Evolutionary conservation across 1,139 yeast species (phyloP), one percentile per base, ranked within the genome.

Genomic region (Spathaspora sp.): DNA sequence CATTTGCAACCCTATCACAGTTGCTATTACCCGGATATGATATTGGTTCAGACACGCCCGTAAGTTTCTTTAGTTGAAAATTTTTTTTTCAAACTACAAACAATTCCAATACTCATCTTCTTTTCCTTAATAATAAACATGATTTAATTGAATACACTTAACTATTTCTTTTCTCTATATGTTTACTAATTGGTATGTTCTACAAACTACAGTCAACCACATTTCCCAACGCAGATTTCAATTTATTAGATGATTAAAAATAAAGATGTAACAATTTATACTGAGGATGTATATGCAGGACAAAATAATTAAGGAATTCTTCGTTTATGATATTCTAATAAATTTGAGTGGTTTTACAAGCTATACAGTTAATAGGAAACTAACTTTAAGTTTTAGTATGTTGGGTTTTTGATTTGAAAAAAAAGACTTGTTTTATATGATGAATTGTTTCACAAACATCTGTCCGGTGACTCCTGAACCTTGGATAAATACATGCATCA

Each of bases 401-500:
- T n/a, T n/a, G n/a, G n/a, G n/a, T 47, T 39, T 36, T 6, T 8
- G 17, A 24, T 38, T 23, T 15, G 20, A 7, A 18, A 41, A 13
- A 39, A 20, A 23, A 17, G 31, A 36, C 17, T 17, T 47, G 31
- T 27, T 15, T 17, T 47, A 37, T 37, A 52, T 53, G 56, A 53
- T 53, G 56, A 34, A 52, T 47, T 53, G 55, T 67, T 64, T 58
- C 76, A 68, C 74, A 68, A 29, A 64, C 69, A 64, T 50, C 63
- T 60, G 65, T 71, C 72, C 81, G 82, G 88, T 78, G 89, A 83
- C 67, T 72, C 86, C 78, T 76, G 81, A 76, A 65, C 81, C 79
- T 70, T 68, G 82, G 81, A 75, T 77, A 76, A 71, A 66, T 51
- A 81, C 93, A 86, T 86, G 95, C 95, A 86, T 85, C 93, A 86